A percentile compares a stretch with the other conserved stretches of the same genome.
These are phyloP conservation scores for Salvia hispanica DNA, from an alignment of 257 asterid genomes.

Conservation along the genomic window DNA sequence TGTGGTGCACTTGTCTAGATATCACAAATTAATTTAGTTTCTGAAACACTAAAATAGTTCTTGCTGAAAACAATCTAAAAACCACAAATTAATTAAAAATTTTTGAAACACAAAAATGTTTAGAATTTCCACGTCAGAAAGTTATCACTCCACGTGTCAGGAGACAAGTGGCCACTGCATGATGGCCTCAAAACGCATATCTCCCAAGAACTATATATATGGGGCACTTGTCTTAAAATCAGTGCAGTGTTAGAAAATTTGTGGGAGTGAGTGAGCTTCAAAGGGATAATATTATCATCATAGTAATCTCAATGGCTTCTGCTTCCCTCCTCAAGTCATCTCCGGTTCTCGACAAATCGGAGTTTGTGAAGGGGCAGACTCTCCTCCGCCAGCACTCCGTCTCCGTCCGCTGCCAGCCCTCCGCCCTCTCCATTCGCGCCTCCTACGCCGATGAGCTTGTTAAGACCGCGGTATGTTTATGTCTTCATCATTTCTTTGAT, in stretches of 20 bases:
- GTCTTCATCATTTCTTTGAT: no score
- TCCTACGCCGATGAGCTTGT: slow-evolving; percentile 40
- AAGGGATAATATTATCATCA: slow-evolving; percentile 26
- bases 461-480: slow-evolving; percentile 36
- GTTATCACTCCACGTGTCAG: slow-evolving; percentile 36
- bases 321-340: slow-evolving; percentile 68
- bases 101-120: not conserved
- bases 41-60: not conserved
- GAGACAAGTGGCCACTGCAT: slow-evolving; percentile 22
- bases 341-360: slow-evolving; percentile 67
- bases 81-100: not conserved
- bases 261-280: slow-evolving; percentile 29
- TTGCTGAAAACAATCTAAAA: slow-evolving; percentile 7
- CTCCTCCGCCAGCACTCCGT: slow-evolving; percentile 35
- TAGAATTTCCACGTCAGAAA: slow-evolving; percentile 25
- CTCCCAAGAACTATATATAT: slow-evolving; percentile 29
- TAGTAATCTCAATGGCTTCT: slow-evolving; percentile 52
- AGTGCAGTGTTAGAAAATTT: slow-evolving; percentile 16
- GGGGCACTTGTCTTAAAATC: not conserved
- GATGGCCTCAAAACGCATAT: slow-evolving; percentile 37
- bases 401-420: slow-evolving; percentile 36
- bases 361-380: slow-evolving; percentile 48
- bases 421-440: slow-evolving; percentile 36
- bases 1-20: not conserved
- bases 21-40: not conserved